phyloP scores from a whole-genome alignment of 371 early-diverging fungal genomes.

The Haplosporangium sp. region DNA sequence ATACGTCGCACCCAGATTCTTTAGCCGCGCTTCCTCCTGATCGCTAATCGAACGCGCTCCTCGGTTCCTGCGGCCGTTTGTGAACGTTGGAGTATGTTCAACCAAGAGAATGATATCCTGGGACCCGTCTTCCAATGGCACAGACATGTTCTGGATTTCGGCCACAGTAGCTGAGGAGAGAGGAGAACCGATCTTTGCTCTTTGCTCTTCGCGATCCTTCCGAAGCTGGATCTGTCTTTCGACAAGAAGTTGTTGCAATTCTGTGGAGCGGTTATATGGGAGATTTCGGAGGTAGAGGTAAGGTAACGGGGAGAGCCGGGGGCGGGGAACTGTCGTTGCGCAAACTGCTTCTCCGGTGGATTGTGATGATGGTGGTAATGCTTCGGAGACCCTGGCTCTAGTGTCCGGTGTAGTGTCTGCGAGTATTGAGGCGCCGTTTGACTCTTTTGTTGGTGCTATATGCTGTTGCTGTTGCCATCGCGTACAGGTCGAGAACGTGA shows the following conservation, averaged over 20 bases:
- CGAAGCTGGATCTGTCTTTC: constrained; percentile 48
- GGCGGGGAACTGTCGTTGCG: constrained; percentile 37
- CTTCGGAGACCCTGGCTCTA: background rate
- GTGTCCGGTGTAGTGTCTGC: background rate
- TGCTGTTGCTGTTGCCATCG: too few species aligned
- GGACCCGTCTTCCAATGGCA: constrained; percentile 22
- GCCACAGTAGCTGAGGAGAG: background rate
- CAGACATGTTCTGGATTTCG: background rate
- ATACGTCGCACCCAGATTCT: constrained; percentile 80
- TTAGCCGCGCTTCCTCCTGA: constrained; percentile 69
- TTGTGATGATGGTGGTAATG: background rate
- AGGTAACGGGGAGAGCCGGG: constrained; percentile 43
- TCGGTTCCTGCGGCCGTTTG: constrained; percentile 89
- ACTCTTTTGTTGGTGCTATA: too few species aligned
- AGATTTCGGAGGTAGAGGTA: constrained; percentile 48
- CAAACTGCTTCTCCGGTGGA: constrained; percentile 11
- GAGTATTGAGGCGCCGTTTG: too few species aligned
- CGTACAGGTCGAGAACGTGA: too few species aligned
- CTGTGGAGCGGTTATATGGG: constrained; percentile 31
- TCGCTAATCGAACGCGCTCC: constrained; percentile 54
- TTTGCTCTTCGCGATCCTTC: constrained; percentile 18
- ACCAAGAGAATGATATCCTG: constrained; percentile 81
- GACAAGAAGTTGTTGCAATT: constrained; percentile 42
- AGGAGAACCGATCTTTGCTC: background rate
- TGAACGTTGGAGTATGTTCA: constrained; percentile 91